A percentile compares a stretch with the other conserved stretches of the same genome.
Conservation (phyloP, 257 asterid genomes). For the Solanum virginianum region DNA sequence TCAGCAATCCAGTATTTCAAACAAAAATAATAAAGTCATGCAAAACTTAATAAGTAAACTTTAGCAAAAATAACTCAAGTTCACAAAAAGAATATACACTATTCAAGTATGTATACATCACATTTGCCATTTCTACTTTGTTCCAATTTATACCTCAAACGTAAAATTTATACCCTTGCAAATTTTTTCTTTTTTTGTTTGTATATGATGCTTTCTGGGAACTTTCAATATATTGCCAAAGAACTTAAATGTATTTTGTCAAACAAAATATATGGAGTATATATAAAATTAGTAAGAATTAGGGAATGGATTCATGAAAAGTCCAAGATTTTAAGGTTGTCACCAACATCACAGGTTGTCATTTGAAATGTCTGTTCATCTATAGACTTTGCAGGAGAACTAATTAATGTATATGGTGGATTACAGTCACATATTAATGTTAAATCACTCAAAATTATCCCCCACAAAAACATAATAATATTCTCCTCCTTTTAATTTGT, state of each 20-base stretch:
- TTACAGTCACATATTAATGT: background rate
- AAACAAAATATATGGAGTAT: background rate
- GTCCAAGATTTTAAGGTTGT: background rate
- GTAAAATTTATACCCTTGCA: background rate
- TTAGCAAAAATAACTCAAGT: background rate
- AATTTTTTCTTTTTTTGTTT: background rate
- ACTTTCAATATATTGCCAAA: background rate
- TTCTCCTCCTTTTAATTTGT: background rate
- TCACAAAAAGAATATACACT: background rate
- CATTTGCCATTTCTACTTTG: background rate
- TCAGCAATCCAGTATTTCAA: background rate
- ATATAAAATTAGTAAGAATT: background rate
- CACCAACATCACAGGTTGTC: background rate
- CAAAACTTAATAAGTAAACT: background rate
- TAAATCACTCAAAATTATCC: background rate
- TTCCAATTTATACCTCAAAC: too few species aligned
- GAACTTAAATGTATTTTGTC: background rate
- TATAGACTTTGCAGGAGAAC: background rate
- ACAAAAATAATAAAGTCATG: background rate
- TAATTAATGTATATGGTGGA: background rate
- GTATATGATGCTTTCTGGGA: background rate
- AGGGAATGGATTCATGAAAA: background rate
- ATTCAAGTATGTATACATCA: background rate
- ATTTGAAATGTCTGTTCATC: background rate
- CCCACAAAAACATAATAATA: background rate